These are phyloP conservation scores for Mortierella polycephala DNA, from an alignment of 371 early-diverging fungal species.

Conservation along the genomic window DNA sequence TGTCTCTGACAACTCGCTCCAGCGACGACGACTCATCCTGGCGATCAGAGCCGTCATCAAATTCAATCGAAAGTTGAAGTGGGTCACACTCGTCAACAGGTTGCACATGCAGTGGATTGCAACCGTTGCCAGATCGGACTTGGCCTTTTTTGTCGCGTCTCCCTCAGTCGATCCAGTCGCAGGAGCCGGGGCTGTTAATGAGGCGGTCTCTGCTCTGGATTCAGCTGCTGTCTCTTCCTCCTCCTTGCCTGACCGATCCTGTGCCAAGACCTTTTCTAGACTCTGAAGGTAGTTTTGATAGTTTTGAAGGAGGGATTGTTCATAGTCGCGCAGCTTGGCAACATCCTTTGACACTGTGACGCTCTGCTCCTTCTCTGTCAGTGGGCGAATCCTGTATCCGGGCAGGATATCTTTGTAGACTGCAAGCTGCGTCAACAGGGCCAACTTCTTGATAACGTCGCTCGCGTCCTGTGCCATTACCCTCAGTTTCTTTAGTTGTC, in stretches of 20 bases:
- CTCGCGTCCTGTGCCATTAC: slow-evolving; percentile 66
- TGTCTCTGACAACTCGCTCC: slow-evolving; percentile 67
- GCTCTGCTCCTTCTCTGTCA: slow-evolving; percentile 82
- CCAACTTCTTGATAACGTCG: slow-evolving; percentile 73
- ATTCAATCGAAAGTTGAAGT: slow-evolving; percentile 94
- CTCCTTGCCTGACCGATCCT: slow-evolving; percentile 47
- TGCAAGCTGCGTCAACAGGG: slow-evolving; percentile 86
- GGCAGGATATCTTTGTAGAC: slow-evolving; percentile 95
- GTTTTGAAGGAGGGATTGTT: slow-evolving; percentile 80
- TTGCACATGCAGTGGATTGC: slow-evolving; percentile 81
- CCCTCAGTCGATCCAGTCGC: slow-evolving; percentile 22
- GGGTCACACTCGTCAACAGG: slow-evolving; percentile 81
- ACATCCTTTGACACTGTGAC: slow-evolving; percentile 90
- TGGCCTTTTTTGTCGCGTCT: slow-evolving; percentile 49
- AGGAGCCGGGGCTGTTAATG: slow-evolving; percentile 54
- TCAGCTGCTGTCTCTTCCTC: slow-evolving; percentile 35
- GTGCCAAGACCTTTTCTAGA: slow-evolving; percentile 62
- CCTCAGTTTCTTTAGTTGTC: slow-evolving; percentile 70
- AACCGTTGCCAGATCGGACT: slow-evolving; percentile 63
- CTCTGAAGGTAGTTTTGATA: slow-evolving; percentile 87
- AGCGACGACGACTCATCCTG: slow-evolving; percentile 65
- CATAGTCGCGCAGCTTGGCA: slow-evolving; percentile 84
- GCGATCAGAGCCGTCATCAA: slow-evolving; percentile 83
- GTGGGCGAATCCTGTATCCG: slow-evolving; percentile 91
- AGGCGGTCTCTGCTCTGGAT: slow-evolving; percentile 23